Conservation (phyloP, 306 rosid species). For the Glycine latifolia region DNA sequence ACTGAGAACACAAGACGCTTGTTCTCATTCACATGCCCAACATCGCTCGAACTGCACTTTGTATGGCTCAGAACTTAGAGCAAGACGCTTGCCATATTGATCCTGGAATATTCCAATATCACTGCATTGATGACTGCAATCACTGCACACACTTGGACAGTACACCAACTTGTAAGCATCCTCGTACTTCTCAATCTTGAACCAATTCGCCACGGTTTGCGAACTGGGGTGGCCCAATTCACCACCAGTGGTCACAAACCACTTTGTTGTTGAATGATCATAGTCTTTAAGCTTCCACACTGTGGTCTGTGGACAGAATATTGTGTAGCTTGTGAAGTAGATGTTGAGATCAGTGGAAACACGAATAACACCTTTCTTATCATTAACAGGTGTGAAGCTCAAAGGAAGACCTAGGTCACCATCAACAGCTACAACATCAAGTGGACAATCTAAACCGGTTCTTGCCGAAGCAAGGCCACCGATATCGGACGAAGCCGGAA, state of each 20-base stretch:
- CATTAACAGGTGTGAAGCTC: slow-evolving; percentile 48
- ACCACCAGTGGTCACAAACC: slow-evolving; percentile 62
- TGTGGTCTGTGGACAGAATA: slow-evolving; percentile 40
- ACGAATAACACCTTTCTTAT: slow-evolving; percentile 50
- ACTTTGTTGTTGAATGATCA: slow-evolving; percentile 43
- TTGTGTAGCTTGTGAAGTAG: slow-evolving; percentile 31
- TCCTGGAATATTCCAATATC: slow-evolving; percentile 42
- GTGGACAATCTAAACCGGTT: slow-evolving; percentile 51
- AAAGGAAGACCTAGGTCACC: slow-evolving; percentile 51
- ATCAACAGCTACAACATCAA: slow-evolving; percentile 61
- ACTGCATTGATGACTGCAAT: slow-evolving; percentile 54
- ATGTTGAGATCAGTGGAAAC: slow-evolving; percentile 63
- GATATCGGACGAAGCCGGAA: not conserved
- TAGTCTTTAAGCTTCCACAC: slow-evolving; percentile 61
- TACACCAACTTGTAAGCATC: slow-evolving; percentile 61
- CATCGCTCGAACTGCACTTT: slow-evolving; percentile 30
- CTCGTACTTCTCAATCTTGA: slow-evolving; percentile 69
- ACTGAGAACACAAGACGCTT: too few relatives aligned
- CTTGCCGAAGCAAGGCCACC: slow-evolving; percentile 56
- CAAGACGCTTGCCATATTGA: slow-evolving; percentile 39
- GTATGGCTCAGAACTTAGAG: slow-evolving; percentile 7
- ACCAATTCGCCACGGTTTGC: slow-evolving; percentile 50
- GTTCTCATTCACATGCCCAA: too few relatives aligned
- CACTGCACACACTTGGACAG: slow-evolving; percentile 67
- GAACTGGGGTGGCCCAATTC: slow-evolving; percentile 58